A percentile compares a stretch with the other conserved stretches of the same genome.
Conservation (phyloP, 2,329 filamentous ascomycete species). For the Exophiala alcalophila region DNA sequence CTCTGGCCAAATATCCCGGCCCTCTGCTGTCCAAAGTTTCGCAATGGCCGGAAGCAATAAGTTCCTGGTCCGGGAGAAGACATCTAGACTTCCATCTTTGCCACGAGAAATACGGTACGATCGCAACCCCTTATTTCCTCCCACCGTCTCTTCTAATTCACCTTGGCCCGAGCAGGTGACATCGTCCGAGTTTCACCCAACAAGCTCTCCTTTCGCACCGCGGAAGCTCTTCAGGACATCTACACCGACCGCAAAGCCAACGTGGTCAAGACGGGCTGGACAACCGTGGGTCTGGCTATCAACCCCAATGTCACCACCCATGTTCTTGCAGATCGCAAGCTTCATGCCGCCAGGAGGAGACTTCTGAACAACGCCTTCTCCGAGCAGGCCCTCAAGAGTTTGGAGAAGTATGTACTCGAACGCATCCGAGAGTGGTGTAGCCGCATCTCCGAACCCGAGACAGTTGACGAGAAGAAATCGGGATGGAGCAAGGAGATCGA, state of each 20-base stretch:
- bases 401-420: slow-evolving; percentile 47
- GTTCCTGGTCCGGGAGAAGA: slow-evolving; percentile 31
- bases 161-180: slow-evolving; percentile 19
- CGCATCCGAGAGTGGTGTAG: slow-evolving; percentile 43
- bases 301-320: slow-evolving; percentile 38
- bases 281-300: slow-evolving; percentile 49
- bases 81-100: slow-evolving; percentile 32
- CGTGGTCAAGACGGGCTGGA: slow-evolving; percentile 50
- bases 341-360: slow-evolving; percentile 31
- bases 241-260: slow-evolving; percentile 44
- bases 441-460: slow-evolving; percentile 21
- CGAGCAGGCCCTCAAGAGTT: slow-evolving; percentile 38
- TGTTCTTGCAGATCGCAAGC: slow-evolving; percentile 27
- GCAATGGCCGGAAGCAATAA: slow-evolving; percentile 39
- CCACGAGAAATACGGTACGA: slow-evolving; percentile 36
- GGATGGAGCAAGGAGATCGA: slow-evolving; percentile 44
- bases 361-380: slow-evolving; percentile 39
- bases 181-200: slow-evolving; percentile 33
- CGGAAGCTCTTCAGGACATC: slow-evolving; percentile 45
- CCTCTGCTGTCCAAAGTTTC: slow-evolving; percentile 59
- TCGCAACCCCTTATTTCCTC: background rate
- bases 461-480: slow-evolving; percentile 1
- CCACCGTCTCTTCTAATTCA: background rate
- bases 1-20: slow-evolving; percentile 63
- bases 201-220: slow-evolving; percentile 29